Base-by-base conservation (phyloP, 768 basidiomycete genomes). In the Kwoniella dendrophila region DNA sequence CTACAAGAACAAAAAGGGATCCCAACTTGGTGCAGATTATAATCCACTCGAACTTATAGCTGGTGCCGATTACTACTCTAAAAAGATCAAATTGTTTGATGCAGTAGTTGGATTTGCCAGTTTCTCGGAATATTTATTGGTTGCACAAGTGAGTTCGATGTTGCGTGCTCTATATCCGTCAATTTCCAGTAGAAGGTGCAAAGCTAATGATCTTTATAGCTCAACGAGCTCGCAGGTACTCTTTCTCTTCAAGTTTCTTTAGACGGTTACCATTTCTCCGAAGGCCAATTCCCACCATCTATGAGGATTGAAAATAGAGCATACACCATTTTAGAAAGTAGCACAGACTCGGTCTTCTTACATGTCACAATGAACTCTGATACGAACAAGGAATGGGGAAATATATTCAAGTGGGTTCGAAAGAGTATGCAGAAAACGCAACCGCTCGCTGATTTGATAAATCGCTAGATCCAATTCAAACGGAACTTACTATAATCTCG, bases 391-490 rank as follows among this genome's bases (percentile, higher is more conserved):
- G 89, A 83, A 74, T 98, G 90, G 88, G 96, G 96, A 34, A 89
- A 85, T 72, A 88, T 98, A 68, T 79, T 79, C 75, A 79, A 80
- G 68, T 64, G 30, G 44, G 61, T 52, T 1, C 34, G 11, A 24
- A 47, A 48, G 14, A 27, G 12, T 12, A 47, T 22, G 8, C 29
- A 27, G 0, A 16, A 4, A 11, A 50, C 48, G 16, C 22, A 20
- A 11, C 43, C 10, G 3, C 43, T 61, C 54, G 40, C 55, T 60
- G 57, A 56, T 30, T 18, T 14, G 43, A 24, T 33, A 12, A 20
- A 43, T n/a, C 14, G 84, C 92, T 63, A 95, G 95, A 79, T 96
- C 94, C 29, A 98, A 99, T 79, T 97, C 90, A 30, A 99, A 99
- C 71, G 96, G 96, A 36, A 99, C 96, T 0, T 97, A 96, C 82